These are phyloP conservation scores for Artemisia annua DNA, from an alignment of 129 eudicot genomes.

Conservation along the genomic window DNA sequence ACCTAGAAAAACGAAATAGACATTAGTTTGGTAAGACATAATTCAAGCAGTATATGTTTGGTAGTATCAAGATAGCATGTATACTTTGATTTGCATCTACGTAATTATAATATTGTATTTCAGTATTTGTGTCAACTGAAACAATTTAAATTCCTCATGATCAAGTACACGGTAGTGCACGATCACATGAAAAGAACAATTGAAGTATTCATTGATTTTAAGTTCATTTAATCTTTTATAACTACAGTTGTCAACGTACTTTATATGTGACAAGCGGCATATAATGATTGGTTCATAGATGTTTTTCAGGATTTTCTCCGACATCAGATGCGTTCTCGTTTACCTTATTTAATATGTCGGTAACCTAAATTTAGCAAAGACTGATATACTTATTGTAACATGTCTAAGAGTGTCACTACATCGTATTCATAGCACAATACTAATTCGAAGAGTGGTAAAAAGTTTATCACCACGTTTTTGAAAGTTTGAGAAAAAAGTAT, in stretches of 20 bases:
- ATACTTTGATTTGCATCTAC: not conserved
- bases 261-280: not conserved
- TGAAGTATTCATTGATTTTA: not conserved
- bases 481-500: too few relatives aligned
- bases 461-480: too few relatives aligned
- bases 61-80: not conserved
- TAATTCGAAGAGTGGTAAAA: too few relatives aligned
- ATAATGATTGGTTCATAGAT: constrained; percentile 3
- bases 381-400: too few relatives aligned
- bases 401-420: too few relatives aligned
- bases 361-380: too few relatives aligned
- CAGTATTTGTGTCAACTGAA: too few relatives aligned
- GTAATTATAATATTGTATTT: not conserved
- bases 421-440: too few relatives aligned
- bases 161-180: constrained; percentile 6
- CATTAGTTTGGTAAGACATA: not conserved
- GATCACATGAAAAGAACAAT: constrained; percentile 4
- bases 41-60: not conserved
- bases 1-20: too few relatives aligned
- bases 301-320: not conserved
- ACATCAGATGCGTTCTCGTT: too few relatives aligned
- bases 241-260: constrained; percentile 7
- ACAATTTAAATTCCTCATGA: too few relatives aligned
- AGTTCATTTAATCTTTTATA: constrained; percentile 19
- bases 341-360: too few relatives aligned